Base-by-base conservation (phyloP, 2,329 filamentous ascomycete species). In the Amauroascus niger region DNA sequence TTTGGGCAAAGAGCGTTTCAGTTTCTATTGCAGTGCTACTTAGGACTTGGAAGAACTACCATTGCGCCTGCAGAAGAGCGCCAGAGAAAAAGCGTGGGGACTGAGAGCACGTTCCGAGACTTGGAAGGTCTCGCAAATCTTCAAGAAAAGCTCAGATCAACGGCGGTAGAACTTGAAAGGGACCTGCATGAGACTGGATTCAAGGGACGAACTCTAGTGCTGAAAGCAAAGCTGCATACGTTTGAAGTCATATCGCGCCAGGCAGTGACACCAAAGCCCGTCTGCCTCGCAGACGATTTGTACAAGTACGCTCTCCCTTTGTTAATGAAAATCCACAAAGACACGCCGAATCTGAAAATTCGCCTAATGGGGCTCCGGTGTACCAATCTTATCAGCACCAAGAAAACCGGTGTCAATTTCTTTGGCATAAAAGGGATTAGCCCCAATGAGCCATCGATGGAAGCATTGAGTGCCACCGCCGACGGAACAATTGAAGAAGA, bases 221-320 rank as follows among this genome's bases (percentile, higher is more conserved):
- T 98, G 33, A 98, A 98, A 68, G 79, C 96, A 59, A 98, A 98
- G 67, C 73, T 97, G 6, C 88, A 96, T 66, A 95, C 89, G 0
- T 98, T 91, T 62, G 90, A 97, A 67, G 87, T 96, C 18, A 79
- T 88, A 49, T 95, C 90, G 0, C 78, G 93, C 30, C 93, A 98
- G 65, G 79, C 81, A 5, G 80, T 86, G 2, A 79, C 84, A 1
- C 84, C 87, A 0, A 86, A 83, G 59, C 82, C 89, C 0, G 77
- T 96, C 1, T 78, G 72, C 47, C 73, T 78, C 5, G 85, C 88
- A 0, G 84, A 91, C 39, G 93, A 98, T 62, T 71, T 98, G 3
- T 97, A 91, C 70, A 83, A 80, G 51, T 87, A 83, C 63, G 77
- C 88, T 0, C 67, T 95, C 1, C 90, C 89, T 0, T 93, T 98